These are phyloP conservation scores for Luvunga scandens DNA, from an alignment of 345 rosid genomes.

Conservation along the genomic window DNA sequence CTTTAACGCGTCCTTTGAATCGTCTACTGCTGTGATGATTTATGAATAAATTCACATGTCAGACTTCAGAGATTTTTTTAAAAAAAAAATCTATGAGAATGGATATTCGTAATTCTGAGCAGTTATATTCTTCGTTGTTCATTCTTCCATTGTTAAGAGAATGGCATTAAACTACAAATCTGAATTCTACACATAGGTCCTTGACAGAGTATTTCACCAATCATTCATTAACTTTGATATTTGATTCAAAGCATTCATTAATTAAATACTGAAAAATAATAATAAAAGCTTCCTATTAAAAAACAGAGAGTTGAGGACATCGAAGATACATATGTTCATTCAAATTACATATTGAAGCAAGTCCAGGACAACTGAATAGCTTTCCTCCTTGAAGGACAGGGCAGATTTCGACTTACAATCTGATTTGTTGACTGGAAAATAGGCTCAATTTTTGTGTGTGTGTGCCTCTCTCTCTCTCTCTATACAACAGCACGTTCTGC, in stretches of 20 bases:
- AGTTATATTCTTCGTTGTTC: background rate
- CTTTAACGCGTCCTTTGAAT: background rate
- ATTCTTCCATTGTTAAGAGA: too few species aligned
- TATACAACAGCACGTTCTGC: background rate
- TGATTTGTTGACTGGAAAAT: background rate
- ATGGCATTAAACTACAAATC: too few species aligned
- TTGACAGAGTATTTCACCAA: too few species aligned
- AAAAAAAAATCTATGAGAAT: slow-evolving; percentile 14
- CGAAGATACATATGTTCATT: background rate
- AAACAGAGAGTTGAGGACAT: background rate
- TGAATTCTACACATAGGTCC: too few species aligned
- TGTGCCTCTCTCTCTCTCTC: too few species aligned
- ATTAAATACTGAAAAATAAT: too few species aligned
- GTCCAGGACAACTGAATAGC: too few species aligned
- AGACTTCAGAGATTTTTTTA: background rate
- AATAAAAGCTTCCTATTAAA: too few species aligned
- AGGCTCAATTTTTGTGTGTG: background rate
- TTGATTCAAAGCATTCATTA: too few species aligned
- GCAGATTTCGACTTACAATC: background rate
- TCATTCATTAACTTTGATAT: too few species aligned
- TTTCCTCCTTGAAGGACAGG: too few species aligned
- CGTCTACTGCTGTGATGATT: slow-evolving; percentile 9
- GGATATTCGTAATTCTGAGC: slow-evolving; percentile 16
- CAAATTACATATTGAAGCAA: too few species aligned
- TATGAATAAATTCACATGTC: slow-evolving; percentile 20